These are phyloP conservation scores for Xylaria sp. DNA, from an alignment of 2,329 filamentous ascomycete species.

Conservation along the genomic window DNA sequence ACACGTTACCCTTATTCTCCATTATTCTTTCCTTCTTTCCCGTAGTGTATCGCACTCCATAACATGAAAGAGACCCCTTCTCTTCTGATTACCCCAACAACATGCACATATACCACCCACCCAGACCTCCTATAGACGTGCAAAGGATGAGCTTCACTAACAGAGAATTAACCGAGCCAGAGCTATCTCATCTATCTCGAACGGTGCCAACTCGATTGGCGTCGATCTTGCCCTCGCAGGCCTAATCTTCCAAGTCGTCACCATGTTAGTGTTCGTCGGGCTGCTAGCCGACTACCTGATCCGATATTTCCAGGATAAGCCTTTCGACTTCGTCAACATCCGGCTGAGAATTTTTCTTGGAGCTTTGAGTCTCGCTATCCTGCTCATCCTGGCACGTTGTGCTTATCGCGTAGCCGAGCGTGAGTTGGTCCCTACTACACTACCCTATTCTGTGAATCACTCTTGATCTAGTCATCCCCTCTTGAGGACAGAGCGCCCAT, in stretches of 20 bases:
- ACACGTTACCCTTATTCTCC: neutral
- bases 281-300: constrained; percentile 59
- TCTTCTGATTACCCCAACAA: neutral
- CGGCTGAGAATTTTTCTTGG: constrained; percentile 62
- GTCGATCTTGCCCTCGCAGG: constrained; percentile 64
- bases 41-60: neutral
- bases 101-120: neutral
- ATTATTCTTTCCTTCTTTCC: neutral
- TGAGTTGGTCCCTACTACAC: neutral
- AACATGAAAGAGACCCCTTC: neutral
- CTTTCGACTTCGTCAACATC: constrained; percentile 24
- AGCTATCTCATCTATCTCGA: constrained; percentile 53
- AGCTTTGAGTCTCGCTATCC: constrained; percentile 61
- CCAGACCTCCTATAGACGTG: neutral
- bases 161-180: neutral
- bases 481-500: no score
- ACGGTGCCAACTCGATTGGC: constrained; percentile 59
- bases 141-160: neutral
- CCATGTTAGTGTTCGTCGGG: constrained; percentile 63
- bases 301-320: constrained; percentile 42
- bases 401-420: constrained; percentile 68
- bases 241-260: constrained; percentile 67
- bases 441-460: no score
- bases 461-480: neutral
- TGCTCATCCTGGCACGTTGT: constrained; percentile 67